These are phyloP conservation scores for Suillus discolor DNA, from an alignment of 768 basidiomycete genomes.

Conservation along the genomic window DNA sequence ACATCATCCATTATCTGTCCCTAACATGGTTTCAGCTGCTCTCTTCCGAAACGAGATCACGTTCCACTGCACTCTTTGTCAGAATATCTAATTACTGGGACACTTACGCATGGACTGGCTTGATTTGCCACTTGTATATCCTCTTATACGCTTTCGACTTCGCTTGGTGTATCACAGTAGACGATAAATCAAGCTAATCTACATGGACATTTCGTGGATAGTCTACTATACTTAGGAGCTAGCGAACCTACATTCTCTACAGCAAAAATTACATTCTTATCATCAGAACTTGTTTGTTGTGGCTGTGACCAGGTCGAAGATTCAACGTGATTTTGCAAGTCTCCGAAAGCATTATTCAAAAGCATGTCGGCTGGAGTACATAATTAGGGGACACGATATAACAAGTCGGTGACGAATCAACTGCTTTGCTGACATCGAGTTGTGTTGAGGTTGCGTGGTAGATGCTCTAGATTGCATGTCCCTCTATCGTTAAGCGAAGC, in stretches of 20 bases:
- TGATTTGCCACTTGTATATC: slow-evolving; percentile 26
- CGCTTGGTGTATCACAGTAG: slow-evolving; percentile 34
- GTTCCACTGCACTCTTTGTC: slow-evolving; percentile 81
- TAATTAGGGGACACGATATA: neutral
- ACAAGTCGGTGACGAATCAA: neutral
- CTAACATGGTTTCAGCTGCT: slow-evolving; percentile 51
- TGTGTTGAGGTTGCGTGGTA: no score
- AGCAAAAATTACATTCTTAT: neutral
- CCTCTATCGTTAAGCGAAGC: neutral
- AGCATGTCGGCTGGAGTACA: neutral
- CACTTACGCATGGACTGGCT: slow-evolving; percentile 16
- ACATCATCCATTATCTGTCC: slow-evolving; percentile 12
- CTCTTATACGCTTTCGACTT: slow-evolving; percentile 18
- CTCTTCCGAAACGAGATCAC: slow-evolving; percentile 82
- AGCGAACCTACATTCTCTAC: neutral
- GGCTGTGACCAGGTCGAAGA: neutral
- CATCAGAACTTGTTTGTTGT: neutral
- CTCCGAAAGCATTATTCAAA: neutral
- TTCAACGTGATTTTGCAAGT: neutral
- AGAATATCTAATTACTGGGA: slow-evolving; percentile 71
- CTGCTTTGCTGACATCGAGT: neutral
- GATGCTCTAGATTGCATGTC: neutral
- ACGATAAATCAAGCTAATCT: slow-evolving; percentile 18
- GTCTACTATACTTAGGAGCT: neutral
- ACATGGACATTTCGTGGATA: neutral